Evolutionary conservation across 2,329 filamentous ascomycete species (phyloP).

Genomic region (Cytospora schulzeri): DNA sequence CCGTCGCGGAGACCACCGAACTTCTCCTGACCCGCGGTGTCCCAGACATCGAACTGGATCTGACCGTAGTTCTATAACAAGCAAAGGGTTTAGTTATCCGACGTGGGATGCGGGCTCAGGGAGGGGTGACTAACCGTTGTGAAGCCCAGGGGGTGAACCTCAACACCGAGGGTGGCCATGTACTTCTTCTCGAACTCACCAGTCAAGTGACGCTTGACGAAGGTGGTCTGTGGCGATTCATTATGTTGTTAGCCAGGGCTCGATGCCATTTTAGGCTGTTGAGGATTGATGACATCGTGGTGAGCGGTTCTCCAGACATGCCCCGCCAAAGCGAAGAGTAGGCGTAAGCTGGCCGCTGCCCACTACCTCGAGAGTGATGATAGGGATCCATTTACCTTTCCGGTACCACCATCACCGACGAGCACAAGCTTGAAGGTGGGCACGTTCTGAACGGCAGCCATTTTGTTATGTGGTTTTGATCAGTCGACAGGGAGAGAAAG

Average conservation of each 20-base stretch:
- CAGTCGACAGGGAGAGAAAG: conserved; percentile 17
- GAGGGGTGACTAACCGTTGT: conserved; percentile 74
- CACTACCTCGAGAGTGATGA: conserved; percentile 25
- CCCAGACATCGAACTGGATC: conserved; percentile 99
- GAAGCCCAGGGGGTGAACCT: conserved; percentile 98
- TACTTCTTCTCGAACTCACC: conserved; percentile 99
- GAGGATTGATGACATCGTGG: conserved; percentile 26
- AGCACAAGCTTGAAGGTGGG: conserved; percentile 99
- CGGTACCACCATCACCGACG: conserved; percentile 98
- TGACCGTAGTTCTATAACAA: conserved; percentile 84
- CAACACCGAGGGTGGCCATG: conserved; percentile 98
- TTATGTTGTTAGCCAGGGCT: conserved; percentile 23
- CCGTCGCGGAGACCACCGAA: conserved; percentile 98
- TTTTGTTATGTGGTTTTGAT: conserved; percentile 53
- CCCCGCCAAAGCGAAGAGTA: conserved; percentile 23
- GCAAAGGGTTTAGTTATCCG: conserved; percentile 35
- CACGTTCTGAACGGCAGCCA: conserved; percentile 60
- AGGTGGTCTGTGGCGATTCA: conserved; percentile 76
- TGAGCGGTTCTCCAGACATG: conserved; percentile 25
- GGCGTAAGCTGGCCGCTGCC: conserved; percentile 24
- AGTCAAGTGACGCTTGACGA: conserved; percentile 99
- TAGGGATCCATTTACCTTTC: conserved; percentile 73
- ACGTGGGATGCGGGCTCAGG: conserved; percentile 30
- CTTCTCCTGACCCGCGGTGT: conserved; percentile 99
- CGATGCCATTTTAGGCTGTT: not conserved